A percentile compares a stretch with the other conserved stretches of the same genome.
phyloP scores from a whole-genome alignment of 441 rosid species.

The Erysimum pusillum region DNA sequence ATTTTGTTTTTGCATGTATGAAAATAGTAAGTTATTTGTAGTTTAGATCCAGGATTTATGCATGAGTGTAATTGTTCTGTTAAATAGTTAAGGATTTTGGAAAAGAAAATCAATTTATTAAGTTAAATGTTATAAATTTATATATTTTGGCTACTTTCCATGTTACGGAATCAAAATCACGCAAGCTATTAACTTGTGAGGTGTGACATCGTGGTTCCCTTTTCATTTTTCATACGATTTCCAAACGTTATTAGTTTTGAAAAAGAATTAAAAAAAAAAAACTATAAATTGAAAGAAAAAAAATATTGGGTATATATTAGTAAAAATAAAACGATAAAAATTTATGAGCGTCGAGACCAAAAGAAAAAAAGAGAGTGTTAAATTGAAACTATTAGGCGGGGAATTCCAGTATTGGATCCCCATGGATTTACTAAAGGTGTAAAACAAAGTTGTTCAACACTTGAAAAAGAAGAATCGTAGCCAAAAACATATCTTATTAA shows the following conservation, averaged over 20 bases:
- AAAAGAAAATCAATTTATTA: background rate
- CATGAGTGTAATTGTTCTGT: constrained; percentile 9
- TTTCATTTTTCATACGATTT: background rate
- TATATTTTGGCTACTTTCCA: background rate
- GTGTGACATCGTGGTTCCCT: background rate
- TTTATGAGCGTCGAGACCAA: background rate
- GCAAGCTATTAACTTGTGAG: background rate
- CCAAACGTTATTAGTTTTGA: background rate
- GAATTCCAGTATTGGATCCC: constrained; percentile 35
- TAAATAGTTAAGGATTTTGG: background rate
- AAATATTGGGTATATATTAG: background rate
- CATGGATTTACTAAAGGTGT: constrained; percentile 28
- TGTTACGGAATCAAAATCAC: background rate
- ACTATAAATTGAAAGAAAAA: background rate
- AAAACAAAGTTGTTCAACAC: constrained; percentile 40
- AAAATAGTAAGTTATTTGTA: background rate
- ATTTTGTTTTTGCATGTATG: constrained; percentile 16
- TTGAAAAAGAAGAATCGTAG: constrained; percentile 22
- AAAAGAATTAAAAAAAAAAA: background rate
- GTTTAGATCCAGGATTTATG: constrained; percentile 13
- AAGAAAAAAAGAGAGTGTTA: background rate
- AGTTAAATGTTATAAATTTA: background rate
- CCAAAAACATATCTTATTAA: background rate
- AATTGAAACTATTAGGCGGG: constrained; percentile 39
- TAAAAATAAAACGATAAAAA: background rate